Conservation (phyloP, 1,284 basidiomycete genomes). For the Cutaneotrichosporon dermatis region DNA sequence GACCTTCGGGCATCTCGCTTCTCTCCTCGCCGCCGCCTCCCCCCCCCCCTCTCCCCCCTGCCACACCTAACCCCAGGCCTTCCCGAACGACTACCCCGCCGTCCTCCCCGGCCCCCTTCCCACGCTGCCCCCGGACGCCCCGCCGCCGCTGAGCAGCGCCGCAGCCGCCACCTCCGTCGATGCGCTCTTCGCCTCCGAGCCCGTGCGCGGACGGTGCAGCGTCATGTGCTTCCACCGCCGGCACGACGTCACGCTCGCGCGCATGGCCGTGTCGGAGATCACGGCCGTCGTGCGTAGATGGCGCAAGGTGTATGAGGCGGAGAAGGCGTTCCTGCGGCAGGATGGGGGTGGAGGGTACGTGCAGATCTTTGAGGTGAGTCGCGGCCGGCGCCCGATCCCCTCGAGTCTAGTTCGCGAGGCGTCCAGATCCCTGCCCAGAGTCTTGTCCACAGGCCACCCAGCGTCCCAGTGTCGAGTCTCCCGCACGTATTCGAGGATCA, state of each 20-base stretch:
- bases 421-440: too few relatives aligned
- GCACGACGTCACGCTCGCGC: slow-evolving; percentile 85
- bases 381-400: too few relatives aligned
- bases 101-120: slow-evolving; percentile 55
- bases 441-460: too few relatives aligned
- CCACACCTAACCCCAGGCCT: slow-evolving; percentile 45
- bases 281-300: slow-evolving; percentile 69
- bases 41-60: too few relatives aligned
- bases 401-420: too few relatives aligned
- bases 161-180: slow-evolving; percentile 41
- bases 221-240: slow-evolving; percentile 85
- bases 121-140: background rate
- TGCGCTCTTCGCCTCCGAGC: slow-evolving; percentile 60
- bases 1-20: too few relatives aligned
- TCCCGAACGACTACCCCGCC: slow-evolving; percentile 84
- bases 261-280: slow-evolving; percentile 62
- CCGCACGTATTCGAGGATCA: too few relatives aligned
- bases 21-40: too few relatives aligned
- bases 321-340: slow-evolving; percentile 52
- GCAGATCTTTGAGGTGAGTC: slow-evolving; percentile 77
- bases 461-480: too few relatives aligned
- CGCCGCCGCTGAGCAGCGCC: slow-evolving; percentile 50
- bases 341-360: slow-evolving; percentile 59
- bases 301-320: slow-evolving; percentile 61
- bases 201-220: slow-evolving; percentile 79